A percentile compares a stretch with the other conserved stretches of the same genome.
These are phyloP conservation scores for Erodium texanum DNA, from an alignment of 441 rosid genomes.

Conservation along the genomic window DNA sequence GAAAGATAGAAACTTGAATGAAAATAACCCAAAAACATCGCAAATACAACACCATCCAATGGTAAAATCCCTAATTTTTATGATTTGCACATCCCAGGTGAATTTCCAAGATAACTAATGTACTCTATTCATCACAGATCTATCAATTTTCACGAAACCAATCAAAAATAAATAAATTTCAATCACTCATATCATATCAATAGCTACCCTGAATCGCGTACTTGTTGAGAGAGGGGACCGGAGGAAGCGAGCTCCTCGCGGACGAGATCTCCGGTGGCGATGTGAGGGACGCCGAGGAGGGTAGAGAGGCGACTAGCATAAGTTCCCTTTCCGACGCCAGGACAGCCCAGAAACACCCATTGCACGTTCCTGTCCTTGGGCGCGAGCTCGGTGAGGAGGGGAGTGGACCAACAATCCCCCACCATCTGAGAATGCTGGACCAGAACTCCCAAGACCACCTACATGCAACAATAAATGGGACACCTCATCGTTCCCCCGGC, in stretches of 20 bases:
- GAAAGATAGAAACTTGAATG: not conserved
- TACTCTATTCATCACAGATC: not conserved
- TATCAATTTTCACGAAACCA: not conserved
- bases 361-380: slow-evolving; percentile 48
- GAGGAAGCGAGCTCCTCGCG: slow-evolving; percentile 50
- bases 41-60: not conserved
- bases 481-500: too few relatives aligned
- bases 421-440: too few relatives aligned
- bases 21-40: too few relatives aligned
- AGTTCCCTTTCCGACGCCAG: slow-evolving; percentile 68
- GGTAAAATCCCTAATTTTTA: too few relatives aligned
- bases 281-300: slow-evolving; percentile 60
- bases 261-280: slow-evolving; percentile 68
- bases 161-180: not conserved
- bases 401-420: too few relatives aligned
- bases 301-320: slow-evolving; percentile 53
- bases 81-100: too few relatives aligned
- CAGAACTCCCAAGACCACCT: too few relatives aligned
- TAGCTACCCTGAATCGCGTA: slow-evolving; percentile 3
- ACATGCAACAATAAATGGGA: too few relatives aligned
- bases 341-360: slow-evolving; percentile 63
- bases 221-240: slow-evolving; percentile 46
- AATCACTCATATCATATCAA: not conserved
- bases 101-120: too few relatives aligned
- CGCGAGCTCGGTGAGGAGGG: slow-evolving; percentile 22